phyloP scores from a whole-genome alignment of 306 rosid species.

The Oxytropis ochrocephala region DNA sequence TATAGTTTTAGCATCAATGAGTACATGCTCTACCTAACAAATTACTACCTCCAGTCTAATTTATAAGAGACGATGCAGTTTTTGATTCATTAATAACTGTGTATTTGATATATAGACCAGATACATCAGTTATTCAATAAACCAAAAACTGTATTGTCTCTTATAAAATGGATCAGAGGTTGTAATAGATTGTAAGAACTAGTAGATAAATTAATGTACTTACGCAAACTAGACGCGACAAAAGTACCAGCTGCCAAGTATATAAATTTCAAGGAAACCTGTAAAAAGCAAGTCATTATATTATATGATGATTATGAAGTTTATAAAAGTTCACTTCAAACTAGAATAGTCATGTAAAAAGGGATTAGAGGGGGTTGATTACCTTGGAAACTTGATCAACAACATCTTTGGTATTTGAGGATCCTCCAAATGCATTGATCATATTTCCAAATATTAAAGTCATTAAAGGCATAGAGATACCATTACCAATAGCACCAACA shows the following conservation, averaged over 20 bases:
- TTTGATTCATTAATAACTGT: no score
- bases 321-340: no score
- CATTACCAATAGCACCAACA: slow-evolving; percentile 54
- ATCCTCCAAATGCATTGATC: slow-evolving; percentile 65
- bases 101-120: no score
- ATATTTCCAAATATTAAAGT: slow-evolving; percentile 49
- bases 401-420: slow-evolving; percentile 16
- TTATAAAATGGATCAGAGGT: no score
- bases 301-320: neutral
- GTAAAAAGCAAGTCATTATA: neutral
- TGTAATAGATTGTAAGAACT: neutral
- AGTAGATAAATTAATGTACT: slow-evolving; percentile 20
- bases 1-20: no score
- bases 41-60: no score
- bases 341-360: no score
- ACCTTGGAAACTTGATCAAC: slow-evolving; percentile 60
- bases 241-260: slow-evolving; percentile 64
- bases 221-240: slow-evolving; percentile 51
- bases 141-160: no score
- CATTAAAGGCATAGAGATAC: slow-evolving; percentile 57
- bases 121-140: no score
- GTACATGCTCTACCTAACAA: neutral
- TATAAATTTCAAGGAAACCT: slow-evolving; percentile 57
- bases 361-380: neutral
- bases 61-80: no score